Conservation (phyloP, 164 flowering plant species). For the Kingdonia uniflora region DNA sequence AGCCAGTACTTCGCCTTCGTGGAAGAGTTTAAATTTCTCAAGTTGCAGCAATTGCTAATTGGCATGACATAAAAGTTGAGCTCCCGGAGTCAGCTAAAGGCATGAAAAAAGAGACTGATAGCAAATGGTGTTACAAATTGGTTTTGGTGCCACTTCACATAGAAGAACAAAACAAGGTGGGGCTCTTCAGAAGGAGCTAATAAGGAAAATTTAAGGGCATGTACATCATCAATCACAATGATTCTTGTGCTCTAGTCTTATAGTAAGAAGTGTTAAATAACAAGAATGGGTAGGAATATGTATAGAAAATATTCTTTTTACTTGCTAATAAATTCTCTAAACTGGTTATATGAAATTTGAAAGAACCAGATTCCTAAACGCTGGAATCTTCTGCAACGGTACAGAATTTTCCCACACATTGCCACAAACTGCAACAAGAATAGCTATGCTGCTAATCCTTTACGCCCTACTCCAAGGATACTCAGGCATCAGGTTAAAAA, state of each 20-base stretch:
- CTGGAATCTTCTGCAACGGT: slow-evolving; percentile 46
- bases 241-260: too few relatives aligned
- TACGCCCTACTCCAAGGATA: slow-evolving; percentile 61
- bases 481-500: slow-evolving; percentile 62
- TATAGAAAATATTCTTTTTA: too few relatives aligned
- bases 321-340: too few relatives aligned
- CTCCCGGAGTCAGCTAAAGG: slow-evolving; percentile 38
- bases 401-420: slow-evolving; percentile 34
- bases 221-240: too few relatives aligned
- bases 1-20: slow-evolving; percentile 28
- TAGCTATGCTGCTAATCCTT: slow-evolving; percentile 58
- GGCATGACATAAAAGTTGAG: slow-evolving; percentile 26
- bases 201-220: too few relatives aligned
- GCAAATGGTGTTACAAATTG: slow-evolving; percentile 55
- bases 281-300: too few relatives aligned
- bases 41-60: slow-evolving; percentile 37
- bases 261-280: too few relatives aligned
- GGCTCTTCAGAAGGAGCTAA: slow-evolving; percentile 55
- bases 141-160: slow-evolving; percentile 61
- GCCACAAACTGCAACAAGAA: slow-evolving; percentile 39
- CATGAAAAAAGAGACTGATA: slow-evolving; percentile 43
- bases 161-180: slow-evolving; percentile 47
- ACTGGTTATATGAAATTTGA: too few relatives aligned
- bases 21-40: slow-evolving; percentile 40
- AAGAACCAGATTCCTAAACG: slow-evolving; percentile 61